Percentiles rank a stretch among this genome's conserved stretches.
phyloP scores from a whole-genome alignment of 345 rosid species.

The Citrus inodora region DNA sequence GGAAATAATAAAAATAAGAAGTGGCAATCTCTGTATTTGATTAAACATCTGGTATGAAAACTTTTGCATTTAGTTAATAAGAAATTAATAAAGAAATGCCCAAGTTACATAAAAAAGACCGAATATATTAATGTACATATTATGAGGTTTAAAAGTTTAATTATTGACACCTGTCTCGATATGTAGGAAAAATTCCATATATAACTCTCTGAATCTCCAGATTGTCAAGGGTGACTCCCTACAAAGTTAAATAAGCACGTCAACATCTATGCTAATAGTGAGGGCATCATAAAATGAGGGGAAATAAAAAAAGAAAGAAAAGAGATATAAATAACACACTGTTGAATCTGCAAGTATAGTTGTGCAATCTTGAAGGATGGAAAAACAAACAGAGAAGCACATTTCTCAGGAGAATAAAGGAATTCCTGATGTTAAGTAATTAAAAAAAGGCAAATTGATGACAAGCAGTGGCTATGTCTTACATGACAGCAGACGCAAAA shows the following conservation, averaged over 20 bases:
- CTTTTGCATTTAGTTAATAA: slow-evolving; percentile 2
- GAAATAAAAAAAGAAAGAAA: neutral
- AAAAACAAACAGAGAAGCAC: neutral
- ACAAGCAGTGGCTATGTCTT: neutral
- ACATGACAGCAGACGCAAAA: neutral
- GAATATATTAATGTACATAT: neutral
- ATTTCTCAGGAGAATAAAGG: neutral
- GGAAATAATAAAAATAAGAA: neutral
- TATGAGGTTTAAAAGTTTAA: neutral
- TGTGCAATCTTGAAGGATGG: neutral
- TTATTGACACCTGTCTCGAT: slow-evolving; percentile 54
- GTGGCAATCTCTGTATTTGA: neutral
- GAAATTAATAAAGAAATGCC: neutral
- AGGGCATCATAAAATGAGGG: neutral
- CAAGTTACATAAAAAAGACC: no score
- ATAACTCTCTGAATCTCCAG: slow-evolving; percentile 76
- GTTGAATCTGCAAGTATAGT: neutral
- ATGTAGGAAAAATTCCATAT: slow-evolving; percentile 94
- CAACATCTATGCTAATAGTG: neutral
- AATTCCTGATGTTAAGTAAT: neutral
- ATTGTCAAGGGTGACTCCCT: slow-evolving; percentile 74
- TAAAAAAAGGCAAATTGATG: neutral
- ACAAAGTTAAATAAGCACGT: slow-evolving; percentile 13
- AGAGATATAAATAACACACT: neutral
- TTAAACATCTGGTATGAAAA: neutral